Conservation (phyloP, 2,329 filamentous ascomycete species). For the Alternaria brassicae region DNA sequence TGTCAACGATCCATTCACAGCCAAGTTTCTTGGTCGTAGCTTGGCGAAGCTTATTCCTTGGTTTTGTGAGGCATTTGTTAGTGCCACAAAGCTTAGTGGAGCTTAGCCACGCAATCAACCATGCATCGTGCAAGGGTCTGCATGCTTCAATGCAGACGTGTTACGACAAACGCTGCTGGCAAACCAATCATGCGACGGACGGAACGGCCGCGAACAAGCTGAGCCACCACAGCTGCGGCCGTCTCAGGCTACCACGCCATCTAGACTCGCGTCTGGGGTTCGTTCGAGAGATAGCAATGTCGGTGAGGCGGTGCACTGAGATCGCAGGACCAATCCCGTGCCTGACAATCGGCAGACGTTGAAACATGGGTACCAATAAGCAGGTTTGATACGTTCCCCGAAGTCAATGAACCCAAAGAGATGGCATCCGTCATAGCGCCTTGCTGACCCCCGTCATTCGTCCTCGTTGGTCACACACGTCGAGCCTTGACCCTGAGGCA, state of each 20-base stretch:
- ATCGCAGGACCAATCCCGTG: slow-evolving; percentile 20
- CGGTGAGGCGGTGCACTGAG: slow-evolving; percentile 24
- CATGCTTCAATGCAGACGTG: slow-evolving; percentile 16
- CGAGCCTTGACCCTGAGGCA: slow-evolving; percentile 11
- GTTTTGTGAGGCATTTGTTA: slow-evolving; percentile 34
- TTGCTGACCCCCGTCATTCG: slow-evolving; percentile 15
- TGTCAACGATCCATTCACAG: slow-evolving; percentile 22
- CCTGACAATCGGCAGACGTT: slow-evolving; percentile 5
- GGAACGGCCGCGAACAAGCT: slow-evolving; percentile 8
- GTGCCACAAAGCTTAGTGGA: slow-evolving; percentile 37
- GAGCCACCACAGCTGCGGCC: slow-evolving; percentile 15
- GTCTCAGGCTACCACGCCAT: slow-evolving; percentile 10
- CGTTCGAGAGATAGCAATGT: slow-evolving; percentile 2
- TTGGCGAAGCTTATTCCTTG: slow-evolving; percentile 39
- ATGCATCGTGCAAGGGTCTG: slow-evolving; percentile 16
- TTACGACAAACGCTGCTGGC: background rate
- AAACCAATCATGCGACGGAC: slow-evolving; percentile 11
- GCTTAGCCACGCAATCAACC: slow-evolving; percentile 22
- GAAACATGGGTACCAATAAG: slow-evolving; percentile 10
- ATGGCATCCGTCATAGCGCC: slow-evolving; percentile 6
- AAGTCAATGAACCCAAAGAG: background rate
- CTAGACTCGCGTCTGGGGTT: background rate
- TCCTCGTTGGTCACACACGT: background rate
- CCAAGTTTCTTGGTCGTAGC: slow-evolving; percentile 31
- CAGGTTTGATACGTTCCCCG: background rate